A percentile compares a stretch with the other conserved stretches of the same genome.
Conservation (phyloP, 495 filamentous ascomycete species). For the Saxophila tyrrhenica region DNA sequence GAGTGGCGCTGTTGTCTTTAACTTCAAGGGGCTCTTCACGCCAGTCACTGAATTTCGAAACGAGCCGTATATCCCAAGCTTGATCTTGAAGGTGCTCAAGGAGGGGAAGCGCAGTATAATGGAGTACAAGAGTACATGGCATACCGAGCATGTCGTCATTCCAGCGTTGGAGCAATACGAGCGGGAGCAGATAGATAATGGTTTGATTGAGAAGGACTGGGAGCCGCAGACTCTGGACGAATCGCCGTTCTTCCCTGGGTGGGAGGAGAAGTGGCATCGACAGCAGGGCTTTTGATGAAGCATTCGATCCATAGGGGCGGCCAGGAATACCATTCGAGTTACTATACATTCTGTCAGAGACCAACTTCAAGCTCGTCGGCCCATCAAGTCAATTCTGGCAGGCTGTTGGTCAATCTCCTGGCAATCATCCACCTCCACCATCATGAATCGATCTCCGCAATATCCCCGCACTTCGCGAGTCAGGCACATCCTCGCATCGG, state of each 20-base stretch:
- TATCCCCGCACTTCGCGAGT: background rate
- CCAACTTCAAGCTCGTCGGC: too few relatives aligned
- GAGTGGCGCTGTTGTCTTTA: constrained; percentile 67
- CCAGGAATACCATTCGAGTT: too few relatives aligned
- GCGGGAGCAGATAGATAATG: constrained; percentile 56
- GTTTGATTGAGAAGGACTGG: constrained; percentile 53
- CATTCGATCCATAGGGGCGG: background rate
- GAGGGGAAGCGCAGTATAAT: constrained; percentile 67
- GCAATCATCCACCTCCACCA: background rate
- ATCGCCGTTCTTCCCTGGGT: constrained; percentile 69
- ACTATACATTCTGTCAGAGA: too few relatives aligned
- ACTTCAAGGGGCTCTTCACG: constrained; percentile 86
- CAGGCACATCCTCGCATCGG: background rate
- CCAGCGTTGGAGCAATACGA: constrained; percentile 57
- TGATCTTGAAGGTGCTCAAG: constrained; percentile 55
- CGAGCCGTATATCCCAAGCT: constrained; percentile 61
- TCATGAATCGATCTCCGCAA: background rate
- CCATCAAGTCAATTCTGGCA: too few relatives aligned
- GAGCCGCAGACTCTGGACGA: constrained; percentile 67
- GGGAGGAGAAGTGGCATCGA: constrained; percentile 73
- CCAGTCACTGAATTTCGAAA: constrained; percentile 59
- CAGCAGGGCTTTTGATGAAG: constrained; percentile 54
- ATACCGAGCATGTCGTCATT: constrained; percentile 65
- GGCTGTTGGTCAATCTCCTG: background rate
- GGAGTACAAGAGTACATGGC: constrained; percentile 79